Percentiles rank a stretch among this genome's conserved stretches.
Conservation (phyloP, 176 grass and related monocot genomes). For the Alopecurus myosuroides region DNA sequence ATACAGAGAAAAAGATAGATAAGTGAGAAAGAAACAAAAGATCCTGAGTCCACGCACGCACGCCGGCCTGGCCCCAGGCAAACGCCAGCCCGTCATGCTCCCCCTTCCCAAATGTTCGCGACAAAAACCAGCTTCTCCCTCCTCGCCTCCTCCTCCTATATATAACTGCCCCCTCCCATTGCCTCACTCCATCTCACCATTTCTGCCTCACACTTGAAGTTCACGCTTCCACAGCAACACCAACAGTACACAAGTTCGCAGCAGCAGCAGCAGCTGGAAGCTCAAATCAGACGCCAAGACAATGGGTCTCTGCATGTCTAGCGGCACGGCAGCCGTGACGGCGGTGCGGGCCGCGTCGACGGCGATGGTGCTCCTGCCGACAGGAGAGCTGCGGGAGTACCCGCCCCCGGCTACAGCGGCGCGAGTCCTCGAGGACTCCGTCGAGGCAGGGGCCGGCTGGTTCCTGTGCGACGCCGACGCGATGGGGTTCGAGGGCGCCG, state of each 20-base stretch:
- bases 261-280: neutral
- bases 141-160: neutral
- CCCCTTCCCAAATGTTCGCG: no score
- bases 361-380: slow-evolving; percentile 48
- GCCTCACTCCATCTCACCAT: neutral
- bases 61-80: neutral
- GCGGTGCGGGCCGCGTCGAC: neutral
- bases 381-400: slow-evolving; percentile 51
- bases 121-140: neutral
- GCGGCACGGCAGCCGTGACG: neutral
- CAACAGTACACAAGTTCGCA: neutral
- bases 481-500: slow-evolving; percentile 46
- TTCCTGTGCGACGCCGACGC: slow-evolving; percentile 69
- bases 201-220: neutral
- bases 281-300: neutral
- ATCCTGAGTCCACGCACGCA: no score
- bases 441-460: neutral
- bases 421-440: slow-evolving; percentile 26
- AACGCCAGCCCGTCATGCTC: slow-evolving; percentile 29
- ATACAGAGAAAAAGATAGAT: no score
- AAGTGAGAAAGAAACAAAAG: no score
- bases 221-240: neutral
- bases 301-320: slow-evolving; percentile 51
- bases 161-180: neutral
- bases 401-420: neutral